These are phyloP conservation scores for Gossypium australe DNA, from an alignment of 345 rosid species.

Conservation along the genomic window DNA sequence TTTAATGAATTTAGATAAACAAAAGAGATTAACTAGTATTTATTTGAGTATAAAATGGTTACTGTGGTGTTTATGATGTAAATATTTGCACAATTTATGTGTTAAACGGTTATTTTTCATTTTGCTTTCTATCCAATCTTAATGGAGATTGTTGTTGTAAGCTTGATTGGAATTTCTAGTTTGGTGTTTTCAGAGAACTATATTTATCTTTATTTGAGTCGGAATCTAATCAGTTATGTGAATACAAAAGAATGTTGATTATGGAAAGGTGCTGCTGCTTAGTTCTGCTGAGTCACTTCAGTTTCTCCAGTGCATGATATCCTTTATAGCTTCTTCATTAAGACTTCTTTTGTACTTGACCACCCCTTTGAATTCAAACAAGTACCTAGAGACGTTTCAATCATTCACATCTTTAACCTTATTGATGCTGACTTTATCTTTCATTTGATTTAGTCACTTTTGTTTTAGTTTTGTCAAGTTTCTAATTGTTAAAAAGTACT, in stretches of 20 bases:
- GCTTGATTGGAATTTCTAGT: background rate
- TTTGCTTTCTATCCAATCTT: background rate
- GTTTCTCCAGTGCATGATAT: conserved; percentile 3
- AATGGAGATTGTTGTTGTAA: background rate
- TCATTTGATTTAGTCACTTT: background rate
- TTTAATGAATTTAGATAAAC: background rate
- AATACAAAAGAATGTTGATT: background rate
- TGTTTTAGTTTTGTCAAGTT: background rate
- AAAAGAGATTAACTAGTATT: background rate
- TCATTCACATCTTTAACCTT: background rate
- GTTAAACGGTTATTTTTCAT: background rate
- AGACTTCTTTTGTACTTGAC: background rate
- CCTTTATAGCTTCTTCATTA: background rate
- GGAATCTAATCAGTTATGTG: background rate
- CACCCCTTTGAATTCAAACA: background rate
- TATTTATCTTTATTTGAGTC: background rate
- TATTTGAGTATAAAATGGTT: background rate
- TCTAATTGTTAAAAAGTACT: background rate
- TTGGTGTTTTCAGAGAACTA: background rate
- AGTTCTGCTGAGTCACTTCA: background rate
- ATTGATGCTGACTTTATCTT: background rate
- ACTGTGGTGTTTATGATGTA: background rate
- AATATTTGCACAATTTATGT: background rate
- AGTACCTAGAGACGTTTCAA: background rate
- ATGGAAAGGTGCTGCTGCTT: background rate